Evolutionary conservation across 2,329 filamentous ascomycete species (phyloP).

Genomic region (Nemania sp.): DNA sequence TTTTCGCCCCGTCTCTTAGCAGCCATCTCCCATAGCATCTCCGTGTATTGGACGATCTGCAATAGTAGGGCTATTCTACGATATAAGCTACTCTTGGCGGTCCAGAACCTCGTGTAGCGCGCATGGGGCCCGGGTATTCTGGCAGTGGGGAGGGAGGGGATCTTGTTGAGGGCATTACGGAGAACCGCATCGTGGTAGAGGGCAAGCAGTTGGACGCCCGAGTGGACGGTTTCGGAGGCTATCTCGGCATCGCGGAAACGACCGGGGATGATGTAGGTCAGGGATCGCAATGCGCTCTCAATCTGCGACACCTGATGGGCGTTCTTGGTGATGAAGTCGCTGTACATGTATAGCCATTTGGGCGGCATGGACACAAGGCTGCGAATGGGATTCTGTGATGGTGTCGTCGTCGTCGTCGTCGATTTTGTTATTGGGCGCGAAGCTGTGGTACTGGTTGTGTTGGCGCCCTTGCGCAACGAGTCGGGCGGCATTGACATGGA

Average conservation of each 20-base stretch:
- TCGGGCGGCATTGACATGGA: conserved; percentile 44
- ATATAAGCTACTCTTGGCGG: conserved; percentile 75
- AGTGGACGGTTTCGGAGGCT: conserved; percentile 91
- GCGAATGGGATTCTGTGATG: conserved; percentile 51
- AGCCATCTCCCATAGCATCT: conserved; percentile 97
- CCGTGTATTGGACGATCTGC: conserved; percentile 93
- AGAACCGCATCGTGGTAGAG: conserved; percentile 94
- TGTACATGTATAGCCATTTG: conserved; percentile 78
- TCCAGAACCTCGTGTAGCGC: conserved; percentile 77
- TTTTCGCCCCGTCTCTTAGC: conserved; percentile 87
- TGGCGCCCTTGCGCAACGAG: conserved; percentile 38
- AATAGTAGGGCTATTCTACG: conserved; percentile 83
- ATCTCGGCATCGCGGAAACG: conserved; percentile 93
- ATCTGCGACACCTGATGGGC: conserved; percentile 93
- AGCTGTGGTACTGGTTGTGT: conserved; percentile 26
- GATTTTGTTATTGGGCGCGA: conserved; percentile 36
- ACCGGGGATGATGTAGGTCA: conserved; percentile 96
- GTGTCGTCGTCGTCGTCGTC: conserved; percentile 2
- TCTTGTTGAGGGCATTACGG: conserved; percentile 71
- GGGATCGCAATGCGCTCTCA: conserved; percentile 88
- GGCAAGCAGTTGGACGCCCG: conserved; percentile 87
- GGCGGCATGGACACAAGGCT: conserved; percentile 69
- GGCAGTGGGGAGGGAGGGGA: conserved; percentile 67
- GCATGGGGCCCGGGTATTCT: conserved; percentile 68
- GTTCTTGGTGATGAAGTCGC: conserved; percentile 95